Base-by-base conservation (phyloP, 139 green algal genomes). In the Chlorella ohadii region DNA sequence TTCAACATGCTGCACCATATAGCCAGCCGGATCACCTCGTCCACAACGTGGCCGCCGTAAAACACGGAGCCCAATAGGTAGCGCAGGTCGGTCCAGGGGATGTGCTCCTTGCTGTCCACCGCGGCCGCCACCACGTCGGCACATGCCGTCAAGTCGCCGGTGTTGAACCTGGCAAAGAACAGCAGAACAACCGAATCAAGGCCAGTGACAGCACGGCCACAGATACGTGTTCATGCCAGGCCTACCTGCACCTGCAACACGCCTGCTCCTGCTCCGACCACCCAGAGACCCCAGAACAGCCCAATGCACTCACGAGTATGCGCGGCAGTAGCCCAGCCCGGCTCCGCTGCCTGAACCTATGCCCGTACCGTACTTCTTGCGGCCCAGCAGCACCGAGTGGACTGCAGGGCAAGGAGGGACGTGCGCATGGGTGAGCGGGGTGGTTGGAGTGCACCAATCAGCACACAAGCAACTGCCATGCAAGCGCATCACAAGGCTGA, bases 21-120 rank as follows among this genome's bases (percentile, higher is more conserved):
- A n/a, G n/a, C n/a, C n/a, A n/a, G n/a, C n/a, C n/a, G n/a, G n/a
- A n/a, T n/a, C 51, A 59, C 51, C 51, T 96, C 94, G 84, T 98
- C 96, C 57, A 98, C 95, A 41, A 98, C 95, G 90, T 98, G 96
- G 31, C 96, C 96, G 41, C 96, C 76, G 17, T 82, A 98, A 92
- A 98, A 97, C 85, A 98, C 98, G 88, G 98, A 95, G 31, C 96
- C 95, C 90, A 98, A 94, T 78, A 98, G 95, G 91, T 98, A 98
- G 13, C 93, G 84, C 83, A 97, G 90, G 77, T 97, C 94, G 23
- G 96, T 92, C 94, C 94, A 97, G 39, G 94, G 94, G 65, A 97
- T 90, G 87, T 89, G 78, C 6, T 19, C 92, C 91, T 96, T 97
- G 79, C 91, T 94, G 76, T 98, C 96, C 41, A 98, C 87, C 85